A percentile compares a stretch with the other conserved stretches of the same genome.
phyloP scores from a whole-genome alignment of 23 red algal genomes.

The Gracilaria gracilis region DNA sequence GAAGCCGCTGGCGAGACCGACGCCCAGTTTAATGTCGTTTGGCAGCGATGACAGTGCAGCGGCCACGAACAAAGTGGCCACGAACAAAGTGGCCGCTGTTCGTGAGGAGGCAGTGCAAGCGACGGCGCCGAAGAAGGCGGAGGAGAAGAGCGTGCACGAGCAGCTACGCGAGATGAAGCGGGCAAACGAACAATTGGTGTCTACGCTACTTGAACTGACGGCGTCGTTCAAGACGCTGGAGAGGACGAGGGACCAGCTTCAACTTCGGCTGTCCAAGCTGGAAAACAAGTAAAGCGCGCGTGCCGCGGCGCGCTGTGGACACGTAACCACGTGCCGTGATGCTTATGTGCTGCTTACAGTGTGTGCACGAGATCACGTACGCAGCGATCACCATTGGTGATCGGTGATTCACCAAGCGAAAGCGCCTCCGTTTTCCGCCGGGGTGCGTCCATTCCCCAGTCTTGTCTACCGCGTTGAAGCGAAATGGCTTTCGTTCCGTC shows the following conservation, averaged over 20 bases:
- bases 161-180: constrained; percentile 31
- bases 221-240: constrained; percentile 30
- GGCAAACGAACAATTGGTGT: constrained; percentile 18
- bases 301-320: too few relatives aligned
- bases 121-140: too few relatives aligned
- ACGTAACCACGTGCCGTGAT: too few relatives aligned
- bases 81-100: too few relatives aligned
- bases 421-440: too few relatives aligned
- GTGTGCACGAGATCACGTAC: not conserved
- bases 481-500: not conserved
- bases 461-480: too few relatives aligned
- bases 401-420: not conserved
- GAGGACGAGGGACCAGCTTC: constrained; percentile 27
- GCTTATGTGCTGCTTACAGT: too few relatives aligned
- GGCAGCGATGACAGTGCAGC: constrained; percentile 2
- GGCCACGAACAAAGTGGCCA: not conserved
- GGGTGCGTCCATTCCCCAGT: too few relatives aligned
- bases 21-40: constrained; percentile 15
- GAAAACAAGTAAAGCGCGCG: constrained; percentile 7
- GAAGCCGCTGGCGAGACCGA: not conserved
- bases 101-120: too few relatives aligned
- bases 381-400: too few relatives aligned
- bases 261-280: not conserved
- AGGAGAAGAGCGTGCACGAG: constrained; percentile 37
- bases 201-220: constrained; percentile 21